phyloP scores from a whole-genome alignment of 306 rosid species.

The Rosa chinensis region DNA sequence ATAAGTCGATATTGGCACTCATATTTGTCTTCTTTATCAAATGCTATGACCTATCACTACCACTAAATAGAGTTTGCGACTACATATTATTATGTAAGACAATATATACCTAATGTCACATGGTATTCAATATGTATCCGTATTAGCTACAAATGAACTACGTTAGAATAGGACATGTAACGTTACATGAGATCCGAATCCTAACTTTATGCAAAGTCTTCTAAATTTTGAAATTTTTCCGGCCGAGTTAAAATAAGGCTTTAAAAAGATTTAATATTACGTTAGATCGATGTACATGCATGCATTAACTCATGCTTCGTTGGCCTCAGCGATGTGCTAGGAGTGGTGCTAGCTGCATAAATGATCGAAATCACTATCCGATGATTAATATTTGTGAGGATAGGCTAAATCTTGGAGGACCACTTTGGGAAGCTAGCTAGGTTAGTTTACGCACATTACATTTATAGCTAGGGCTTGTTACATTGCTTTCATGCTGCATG shows the following conservation, averaged over 20 bases:
- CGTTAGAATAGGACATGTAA: not conserved
- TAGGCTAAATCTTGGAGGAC: constrained; percentile 33
- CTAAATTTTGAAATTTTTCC: not conserved
- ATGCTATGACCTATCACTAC: not conserved
- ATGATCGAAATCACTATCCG: not conserved
- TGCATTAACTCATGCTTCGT: constrained; percentile 36
- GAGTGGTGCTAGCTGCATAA: not conserved
- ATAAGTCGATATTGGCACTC: not conserved
- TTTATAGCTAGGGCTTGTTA: constrained; percentile 2
- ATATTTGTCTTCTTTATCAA: not conserved
- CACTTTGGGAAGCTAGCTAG: constrained; percentile 26
- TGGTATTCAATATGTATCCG: not conserved
- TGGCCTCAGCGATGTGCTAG: constrained; percentile 29
- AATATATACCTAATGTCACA: not conserved
- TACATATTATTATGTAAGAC: not conserved
- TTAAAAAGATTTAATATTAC: not conserved
- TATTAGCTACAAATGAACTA: not conserved
- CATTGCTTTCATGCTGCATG: constrained; percentile 14
- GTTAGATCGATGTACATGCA: not conserved
- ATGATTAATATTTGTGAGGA: constrained; percentile 1
- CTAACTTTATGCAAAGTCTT: not conserved
- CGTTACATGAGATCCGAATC: not conserved
- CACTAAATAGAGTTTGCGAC: not conserved
- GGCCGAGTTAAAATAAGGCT: not conserved
- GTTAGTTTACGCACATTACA: not conserved